phyloP scores from a whole-genome alignment of 768 basidiomycete genomes.

The Rubroboletus satanas region DNA sequence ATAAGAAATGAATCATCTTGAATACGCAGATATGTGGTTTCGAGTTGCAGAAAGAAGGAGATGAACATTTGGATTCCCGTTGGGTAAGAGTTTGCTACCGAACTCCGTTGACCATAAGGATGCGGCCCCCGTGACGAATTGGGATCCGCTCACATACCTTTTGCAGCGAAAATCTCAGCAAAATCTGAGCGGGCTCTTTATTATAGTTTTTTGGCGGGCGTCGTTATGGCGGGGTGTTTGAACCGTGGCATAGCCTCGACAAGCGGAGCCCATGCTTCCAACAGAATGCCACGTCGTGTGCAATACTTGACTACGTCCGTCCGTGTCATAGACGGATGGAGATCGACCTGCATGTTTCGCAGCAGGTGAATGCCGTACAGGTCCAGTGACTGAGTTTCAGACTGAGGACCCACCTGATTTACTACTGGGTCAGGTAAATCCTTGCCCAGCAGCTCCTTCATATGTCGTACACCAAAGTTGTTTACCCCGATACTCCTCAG shows the following conservation, averaged over 20 bases:
- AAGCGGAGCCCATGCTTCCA: constrained; percentile 47
- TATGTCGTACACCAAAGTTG: constrained; percentile 34
- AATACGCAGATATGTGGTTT: too few species aligned
- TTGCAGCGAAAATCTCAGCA: constrained; percentile 60
- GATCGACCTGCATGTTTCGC: constrained; percentile 39
- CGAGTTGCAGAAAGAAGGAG: too few species aligned
- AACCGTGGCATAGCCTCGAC: constrained; percentile 50
- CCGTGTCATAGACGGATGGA: constrained; percentile 70
- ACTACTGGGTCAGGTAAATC: constrained; percentile 51
- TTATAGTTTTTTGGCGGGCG: constrained; percentile 49
- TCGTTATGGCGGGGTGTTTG: constrained; percentile 48
- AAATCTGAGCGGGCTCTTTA: constrained; percentile 55
- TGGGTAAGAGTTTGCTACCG: too few species aligned
- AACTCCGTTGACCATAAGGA: too few species aligned
- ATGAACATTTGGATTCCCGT: too few species aligned
- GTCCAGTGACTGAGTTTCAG: neutral
- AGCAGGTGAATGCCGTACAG: constrained; percentile 2
- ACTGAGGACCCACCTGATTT: constrained; percentile 47
- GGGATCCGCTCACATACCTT: constrained; percentile 41
- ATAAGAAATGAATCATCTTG: too few species aligned
- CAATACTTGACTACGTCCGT: constrained; percentile 57
- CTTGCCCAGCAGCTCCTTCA: constrained; percentile 48
- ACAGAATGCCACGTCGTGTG: constrained; percentile 50
- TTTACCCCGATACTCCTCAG: constrained; percentile 3
- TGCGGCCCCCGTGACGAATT: too few species aligned